A percentile compares a stretch with the other conserved stretches of the same genome.
Conservation (phyloP, 2,329 filamentous ascomycete genomes). For the Aaosphaeria arxii region DNA sequence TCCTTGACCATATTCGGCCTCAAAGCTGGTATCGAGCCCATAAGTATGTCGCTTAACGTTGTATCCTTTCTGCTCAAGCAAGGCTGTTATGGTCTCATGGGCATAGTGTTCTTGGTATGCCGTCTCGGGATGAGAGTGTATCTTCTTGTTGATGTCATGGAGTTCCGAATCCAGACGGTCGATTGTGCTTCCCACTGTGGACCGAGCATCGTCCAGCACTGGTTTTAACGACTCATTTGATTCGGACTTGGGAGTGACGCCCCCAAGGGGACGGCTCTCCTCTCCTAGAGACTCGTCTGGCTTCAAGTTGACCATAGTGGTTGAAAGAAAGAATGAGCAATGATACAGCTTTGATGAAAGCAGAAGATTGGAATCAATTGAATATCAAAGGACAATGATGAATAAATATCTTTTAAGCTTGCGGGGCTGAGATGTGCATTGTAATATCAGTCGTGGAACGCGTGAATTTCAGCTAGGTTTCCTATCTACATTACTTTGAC, state of each 20-base stretch:
- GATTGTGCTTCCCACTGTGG: conserved; percentile 8
- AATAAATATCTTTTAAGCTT: too few species aligned
- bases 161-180: conserved; percentile 6
- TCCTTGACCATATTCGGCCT: conserved; percentile 49
- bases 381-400: too few species aligned
- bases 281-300: neutral
- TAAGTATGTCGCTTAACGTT: conserved; percentile 52
- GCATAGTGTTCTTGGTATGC: conserved; percentile 19
- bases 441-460: too few species aligned
- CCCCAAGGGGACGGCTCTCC: neutral
- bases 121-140: conserved; percentile 18
- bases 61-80: conserved; percentile 43
- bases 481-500: too few species aligned
- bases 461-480: too few species aligned
- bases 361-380: too few species aligned
- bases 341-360: too few species aligned
- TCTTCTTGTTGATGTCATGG: conserved; percentile 12
- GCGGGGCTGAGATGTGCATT: too few species aligned
- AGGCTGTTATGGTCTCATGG: conserved; percentile 15
- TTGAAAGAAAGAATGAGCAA: too few species aligned
- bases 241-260: neutral
- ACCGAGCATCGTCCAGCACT: neutral
- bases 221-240: neutral
- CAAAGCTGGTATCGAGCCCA: conserved; percentile 53
- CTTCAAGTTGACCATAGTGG: neutral